These are phyloP conservation scores for Colletotrichum plurivorum DNA, from an alignment of 2,329 filamentous ascomycete species.

Conservation along the genomic window DNA sequence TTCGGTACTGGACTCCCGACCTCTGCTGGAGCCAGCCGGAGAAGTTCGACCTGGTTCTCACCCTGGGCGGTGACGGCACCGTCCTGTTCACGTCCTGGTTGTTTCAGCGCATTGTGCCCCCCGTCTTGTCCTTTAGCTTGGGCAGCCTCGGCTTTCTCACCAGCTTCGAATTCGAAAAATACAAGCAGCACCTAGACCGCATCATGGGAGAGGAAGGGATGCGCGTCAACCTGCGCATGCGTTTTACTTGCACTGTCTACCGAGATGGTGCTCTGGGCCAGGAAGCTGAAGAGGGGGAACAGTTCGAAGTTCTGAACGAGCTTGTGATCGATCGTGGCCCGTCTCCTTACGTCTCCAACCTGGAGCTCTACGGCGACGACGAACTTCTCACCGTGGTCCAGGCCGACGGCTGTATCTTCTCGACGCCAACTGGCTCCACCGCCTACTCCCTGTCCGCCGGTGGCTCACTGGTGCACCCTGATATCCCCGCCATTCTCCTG, in stretches of 20 bases:
- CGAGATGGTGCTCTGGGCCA: slow-evolving; percentile 73
- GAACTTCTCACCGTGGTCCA: slow-evolving; percentile 95
- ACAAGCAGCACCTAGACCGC: slow-evolving; percentile 87
- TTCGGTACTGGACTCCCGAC: slow-evolving; percentile 96
- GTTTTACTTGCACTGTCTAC: slow-evolving; percentile 98
- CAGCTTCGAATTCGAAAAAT: slow-evolving; percentile 88
- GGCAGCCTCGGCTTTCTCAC: slow-evolving; percentile 91
- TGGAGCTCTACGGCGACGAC: slow-evolving; percentile 96
- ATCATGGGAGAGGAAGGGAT: slow-evolving; percentile 96
- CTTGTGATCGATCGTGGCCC: slow-evolving; percentile 98
- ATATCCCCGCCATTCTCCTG: slow-evolving; percentile 95
- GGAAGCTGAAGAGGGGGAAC: slow-evolving; percentile 89
- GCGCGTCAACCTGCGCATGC: slow-evolving; percentile 98
- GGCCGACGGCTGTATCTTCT: slow-evolving; percentile 98
- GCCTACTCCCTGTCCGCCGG: slow-evolving; percentile 97
- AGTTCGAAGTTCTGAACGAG: slow-evolving; percentile 98
- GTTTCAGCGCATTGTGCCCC: slow-evolving; percentile 91
- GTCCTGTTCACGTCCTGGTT: slow-evolving; percentile 92
- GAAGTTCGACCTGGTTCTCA: slow-evolving; percentile 94
- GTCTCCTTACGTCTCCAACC: slow-evolving; percentile 95
- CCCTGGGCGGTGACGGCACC: slow-evolving; percentile 88
- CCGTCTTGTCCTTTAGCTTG: slow-evolving; percentile 86
- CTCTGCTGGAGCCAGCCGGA: slow-evolving; percentile 95
- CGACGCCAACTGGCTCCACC: slow-evolving; percentile 93
- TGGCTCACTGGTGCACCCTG: slow-evolving; percentile 94